Evolutionary conservation across 306 rosid genomes (phyloP).

Genomic region (Cercis canadensis): DNA sequence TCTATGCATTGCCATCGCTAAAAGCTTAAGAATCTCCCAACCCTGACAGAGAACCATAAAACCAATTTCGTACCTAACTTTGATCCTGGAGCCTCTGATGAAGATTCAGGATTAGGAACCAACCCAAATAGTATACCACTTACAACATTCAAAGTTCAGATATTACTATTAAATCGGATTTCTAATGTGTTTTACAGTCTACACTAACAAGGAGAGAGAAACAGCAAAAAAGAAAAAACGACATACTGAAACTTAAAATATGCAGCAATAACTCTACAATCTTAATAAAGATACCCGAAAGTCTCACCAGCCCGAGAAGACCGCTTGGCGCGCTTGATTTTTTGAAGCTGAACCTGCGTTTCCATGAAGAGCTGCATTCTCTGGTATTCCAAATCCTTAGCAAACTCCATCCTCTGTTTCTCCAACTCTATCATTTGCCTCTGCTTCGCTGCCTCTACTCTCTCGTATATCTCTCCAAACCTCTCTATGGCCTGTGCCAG

Average conservation of each 20-base stretch:
- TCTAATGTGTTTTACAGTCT: not conserved
- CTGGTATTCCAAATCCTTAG: conserved; percentile 73
- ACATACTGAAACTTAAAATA: not conserved
- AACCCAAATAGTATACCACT: conserved; percentile 8
- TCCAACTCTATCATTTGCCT: conserved; percentile 74
- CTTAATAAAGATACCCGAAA: not conserved
- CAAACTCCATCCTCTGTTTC: conserved; percentile 72
- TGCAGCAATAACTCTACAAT: not conserved
- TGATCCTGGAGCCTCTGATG: conserved; percentile 1
- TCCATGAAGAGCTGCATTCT: conserved; percentile 70
- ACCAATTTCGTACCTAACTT: not conserved
- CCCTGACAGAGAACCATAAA: not conserved
- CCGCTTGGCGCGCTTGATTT: conserved; percentile 55
- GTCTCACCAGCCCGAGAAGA: conserved; percentile 51
- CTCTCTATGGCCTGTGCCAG: conserved; percentile 62
- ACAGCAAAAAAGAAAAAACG: not conserved
- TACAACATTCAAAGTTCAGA: conserved; percentile 5
- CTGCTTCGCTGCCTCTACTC: conserved; percentile 65
- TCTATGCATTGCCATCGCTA: no score
- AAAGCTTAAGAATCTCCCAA: not conserved
- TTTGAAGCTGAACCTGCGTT: conserved; percentile 60
- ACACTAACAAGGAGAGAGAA: conserved; percentile 2
- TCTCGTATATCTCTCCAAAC: conserved; percentile 62
- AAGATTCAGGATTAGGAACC: conserved; percentile 8
- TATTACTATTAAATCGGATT: not conserved